A percentile compares a stretch with the other conserved stretches of the same genome.
Evolutionary conservation across 2,329 filamentous ascomycete genomes (phyloP).

Genomic region (Atkinsonella hypoxylon): DNA sequence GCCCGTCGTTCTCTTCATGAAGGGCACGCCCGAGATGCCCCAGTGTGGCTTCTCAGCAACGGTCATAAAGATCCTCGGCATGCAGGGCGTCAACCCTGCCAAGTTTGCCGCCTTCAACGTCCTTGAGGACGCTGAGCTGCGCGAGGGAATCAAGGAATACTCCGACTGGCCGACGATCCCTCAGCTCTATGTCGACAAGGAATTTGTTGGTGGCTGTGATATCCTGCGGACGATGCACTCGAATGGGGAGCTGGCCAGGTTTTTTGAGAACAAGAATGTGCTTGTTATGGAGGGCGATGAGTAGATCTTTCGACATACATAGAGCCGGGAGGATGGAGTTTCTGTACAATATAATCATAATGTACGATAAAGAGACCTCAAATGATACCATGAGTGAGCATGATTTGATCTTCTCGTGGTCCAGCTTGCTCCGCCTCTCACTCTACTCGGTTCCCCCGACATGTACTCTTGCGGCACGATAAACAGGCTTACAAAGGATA

Average conservation of each 20-base stretch:
- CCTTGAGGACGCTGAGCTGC: conserved; percentile 77
- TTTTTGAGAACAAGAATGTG: conserved; percentile 88
- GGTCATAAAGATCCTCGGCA: conserved; percentile 83
- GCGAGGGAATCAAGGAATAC: conserved; percentile 94
- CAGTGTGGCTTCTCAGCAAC: conserved; percentile 96
- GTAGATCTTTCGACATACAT: not conserved
- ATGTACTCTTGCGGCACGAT: not conserved
- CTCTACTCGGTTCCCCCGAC: too few species aligned
- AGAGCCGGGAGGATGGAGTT: too few species aligned
- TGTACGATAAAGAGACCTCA: too few species aligned
- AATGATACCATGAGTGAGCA: too few species aligned
- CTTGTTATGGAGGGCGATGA: conserved; percentile 41
- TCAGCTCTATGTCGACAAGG: conserved; percentile 87
- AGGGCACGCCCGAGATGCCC: conserved; percentile 89
- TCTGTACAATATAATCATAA: too few species aligned
- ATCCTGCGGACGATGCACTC: conserved; percentile 97
- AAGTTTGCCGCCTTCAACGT: conserved; percentile 99
- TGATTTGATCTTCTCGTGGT: too few species aligned
- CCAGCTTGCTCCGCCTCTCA: too few species aligned
- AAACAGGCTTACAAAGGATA: conserved; percentile 31
- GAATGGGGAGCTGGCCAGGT: conserved; percentile 81
- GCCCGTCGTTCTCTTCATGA: conserved; percentile 98
- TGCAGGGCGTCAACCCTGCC: conserved; percentile 86
- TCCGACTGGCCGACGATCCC: conserved; percentile 99
- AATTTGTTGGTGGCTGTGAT: conserved; percentile 96